phyloP scores from a whole-genome alignment of 108 stramenopile species.

The Cyclotella distinguenda region DNA sequence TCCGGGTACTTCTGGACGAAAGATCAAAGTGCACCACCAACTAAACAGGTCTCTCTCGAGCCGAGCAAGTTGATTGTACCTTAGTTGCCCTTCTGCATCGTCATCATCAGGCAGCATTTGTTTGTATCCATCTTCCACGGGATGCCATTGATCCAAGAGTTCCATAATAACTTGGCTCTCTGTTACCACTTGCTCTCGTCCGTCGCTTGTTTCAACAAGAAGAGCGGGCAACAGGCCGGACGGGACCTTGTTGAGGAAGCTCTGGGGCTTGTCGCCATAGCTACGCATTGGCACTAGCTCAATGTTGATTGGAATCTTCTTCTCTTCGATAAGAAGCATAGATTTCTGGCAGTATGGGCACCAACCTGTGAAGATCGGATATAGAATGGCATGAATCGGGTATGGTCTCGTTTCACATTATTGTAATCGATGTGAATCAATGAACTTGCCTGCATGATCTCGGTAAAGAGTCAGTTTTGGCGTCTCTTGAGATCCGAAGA shows the following conservation, averaged over 20 bases:
- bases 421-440: background rate
- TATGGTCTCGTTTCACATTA: background rate
- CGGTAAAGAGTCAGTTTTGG: slow-evolving; percentile 72
- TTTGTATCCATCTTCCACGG: slow-evolving; percentile 63
- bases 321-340: slow-evolving; percentile 91
- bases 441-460: slow-evolving; percentile 73
- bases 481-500: slow-evolving; percentile 49
- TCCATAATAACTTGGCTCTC: slow-evolving; percentile 92
- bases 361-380: slow-evolving; percentile 25
- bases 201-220: slow-evolving; percentile 65
- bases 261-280: slow-evolving; percentile 90
- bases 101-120: slow-evolving; percentile 77
- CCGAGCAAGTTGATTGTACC: slow-evolving; percentile 63
- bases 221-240: slow-evolving; percentile 88
- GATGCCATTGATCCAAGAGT: slow-evolving; percentile 77
- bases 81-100: slow-evolving; percentile 35
- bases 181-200: slow-evolving; percentile 70
- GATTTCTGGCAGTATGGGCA: slow-evolving; percentile 60
- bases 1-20: slow-evolving; percentile 70
- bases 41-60: slow-evolving; percentile 89
- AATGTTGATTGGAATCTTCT: slow-evolving; percentile 84
- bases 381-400: background rate
- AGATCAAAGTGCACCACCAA: slow-evolving; percentile 92
- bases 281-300: slow-evolving; percentile 91
- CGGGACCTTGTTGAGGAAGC: slow-evolving; percentile 83